Conservation (phyloP, 139 green algal species). For the Closterium sp. region DNA sequence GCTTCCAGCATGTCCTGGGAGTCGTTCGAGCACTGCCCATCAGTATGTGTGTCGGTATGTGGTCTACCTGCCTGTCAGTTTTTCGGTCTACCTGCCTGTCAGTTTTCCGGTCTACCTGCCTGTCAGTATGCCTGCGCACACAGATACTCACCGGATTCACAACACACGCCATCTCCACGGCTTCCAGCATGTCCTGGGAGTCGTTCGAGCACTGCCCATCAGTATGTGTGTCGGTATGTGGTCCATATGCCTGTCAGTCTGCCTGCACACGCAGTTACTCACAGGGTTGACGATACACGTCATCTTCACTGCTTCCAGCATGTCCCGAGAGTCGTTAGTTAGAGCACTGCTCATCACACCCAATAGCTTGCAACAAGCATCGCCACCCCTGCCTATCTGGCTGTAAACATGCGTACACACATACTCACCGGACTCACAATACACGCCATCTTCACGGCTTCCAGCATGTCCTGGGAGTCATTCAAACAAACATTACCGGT, state of each 20-base stretch:
- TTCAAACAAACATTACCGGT: too few relatives aligned
- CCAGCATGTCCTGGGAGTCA: too few relatives aligned
- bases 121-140: too few relatives aligned
- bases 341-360: constrained; percentile 38
- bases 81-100: too few relatives aligned
- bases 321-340: constrained; percentile 38
- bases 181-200: constrained; percentile 43
- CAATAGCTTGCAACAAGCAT: constrained; percentile 41
- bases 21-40: too few relatives aligned
- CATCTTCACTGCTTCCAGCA: constrained; percentile 46
- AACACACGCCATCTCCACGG: constrained; percentile 16
- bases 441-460: not conserved
- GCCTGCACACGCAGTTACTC: not conserved
- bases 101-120: too few relatives aligned
- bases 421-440: not conserved
- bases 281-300: constrained; percentile 36
- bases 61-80: too few relatives aligned
- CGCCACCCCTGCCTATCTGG: constrained; percentile 1
- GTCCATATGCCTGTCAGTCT: too few relatives aligned
- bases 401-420: not conserved
- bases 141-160: not conserved
- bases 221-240: too few relatives aligned
- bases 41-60: too few relatives aligned
- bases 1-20: too few relatives aligned
- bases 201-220: constrained; percentile 49